phyloP scores from a whole-genome alignment of 2,329 filamentous ascomycete genomes.

The Cladosporium cucumerinum region DNA sequence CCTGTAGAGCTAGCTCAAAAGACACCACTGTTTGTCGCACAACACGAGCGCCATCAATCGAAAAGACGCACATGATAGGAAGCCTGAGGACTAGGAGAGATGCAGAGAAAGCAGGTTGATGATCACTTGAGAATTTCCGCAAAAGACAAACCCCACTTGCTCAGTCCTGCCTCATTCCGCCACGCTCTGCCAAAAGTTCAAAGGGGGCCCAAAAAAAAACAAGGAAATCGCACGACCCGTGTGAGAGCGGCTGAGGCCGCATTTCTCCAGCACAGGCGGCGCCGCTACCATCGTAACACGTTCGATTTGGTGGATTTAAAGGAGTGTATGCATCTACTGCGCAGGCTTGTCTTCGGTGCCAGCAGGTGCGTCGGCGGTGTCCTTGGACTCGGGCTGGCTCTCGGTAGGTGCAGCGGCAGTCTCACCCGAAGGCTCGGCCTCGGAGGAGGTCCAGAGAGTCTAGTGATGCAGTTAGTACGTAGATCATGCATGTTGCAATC shows the following conservation, averaged over 20 bases:
- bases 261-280: slow-evolving; percentile 6
- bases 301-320: slow-evolving; percentile 5
- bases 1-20: slow-evolving; percentile 5
- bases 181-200: slow-evolving; percentile 12
- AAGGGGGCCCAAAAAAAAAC: slow-evolving; percentile 14
- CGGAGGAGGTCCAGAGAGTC: slow-evolving; percentile 99
- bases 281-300: slow-evolving; percentile 16
- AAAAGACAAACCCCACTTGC: slow-evolving; percentile 14
- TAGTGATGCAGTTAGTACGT: slow-evolving; percentile 43
- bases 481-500: background rate
- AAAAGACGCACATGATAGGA: background rate
- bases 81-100: background rate
- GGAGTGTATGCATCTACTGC: slow-evolving; percentile 33
- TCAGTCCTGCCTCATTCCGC: slow-evolving; percentile 12
- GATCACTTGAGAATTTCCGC: slow-evolving; percentile 16
- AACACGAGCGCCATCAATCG: background rate
- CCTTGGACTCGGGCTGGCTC: slow-evolving; percentile 52
- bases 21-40: background rate
- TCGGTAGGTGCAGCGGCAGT: slow-evolving; percentile 39
- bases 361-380: slow-evolving; percentile 56
- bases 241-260: slow-evolving; percentile 5
- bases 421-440: slow-evolving; percentile 76
- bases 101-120: slow-evolving; percentile 12
- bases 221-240: slow-evolving; percentile 12
- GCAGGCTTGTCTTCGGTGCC: slow-evolving; percentile 48